These are phyloP conservation scores for Sphaerosporella brunnea DNA, from an alignment of 495 filamentous ascomycete genomes.

Conservation along the genomic window DNA sequence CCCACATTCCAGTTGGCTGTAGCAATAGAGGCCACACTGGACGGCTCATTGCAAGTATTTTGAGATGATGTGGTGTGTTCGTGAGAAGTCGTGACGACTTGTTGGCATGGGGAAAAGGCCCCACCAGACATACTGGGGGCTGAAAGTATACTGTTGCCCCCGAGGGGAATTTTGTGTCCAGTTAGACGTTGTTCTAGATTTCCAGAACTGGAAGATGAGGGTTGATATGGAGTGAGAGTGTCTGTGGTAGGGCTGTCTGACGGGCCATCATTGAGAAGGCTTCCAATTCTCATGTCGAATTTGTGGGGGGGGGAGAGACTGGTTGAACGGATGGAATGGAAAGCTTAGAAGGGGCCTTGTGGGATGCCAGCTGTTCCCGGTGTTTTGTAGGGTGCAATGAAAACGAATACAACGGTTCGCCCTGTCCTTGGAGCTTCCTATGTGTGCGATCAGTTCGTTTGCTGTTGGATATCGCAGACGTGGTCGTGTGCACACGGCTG, in stretches of 20 bases:
- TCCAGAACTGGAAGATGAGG: neutral
- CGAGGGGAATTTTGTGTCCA: too few species aligned
- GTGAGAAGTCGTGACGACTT: neutral
- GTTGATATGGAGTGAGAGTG: neutral
- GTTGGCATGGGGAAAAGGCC: neutral
- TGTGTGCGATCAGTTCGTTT: too few species aligned
- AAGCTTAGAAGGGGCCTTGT: neutral
- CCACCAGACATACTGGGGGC: neutral
- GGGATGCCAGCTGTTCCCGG: neutral
- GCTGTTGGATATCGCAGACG: neutral
- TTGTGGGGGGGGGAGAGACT: neutral
- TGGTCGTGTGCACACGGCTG: slow-evolving; percentile 7
- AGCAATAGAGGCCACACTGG: slow-evolving; percentile 18
- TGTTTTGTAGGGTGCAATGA: neutral
- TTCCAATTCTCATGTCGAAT: slow-evolving; percentile 6
- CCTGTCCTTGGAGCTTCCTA: neutral
- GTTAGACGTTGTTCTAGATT: neutral
- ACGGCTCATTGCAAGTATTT: slow-evolving; percentile 20
- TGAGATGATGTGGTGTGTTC: slow-evolving; percentile 12
- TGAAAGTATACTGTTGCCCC: too few species aligned
- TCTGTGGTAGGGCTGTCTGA: neutral
- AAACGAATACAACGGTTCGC: neutral
- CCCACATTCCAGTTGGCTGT: slow-evolving; percentile 16
- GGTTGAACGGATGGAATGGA: neutral
- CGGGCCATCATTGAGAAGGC: slow-evolving; percentile 6